These are phyloP conservation scores for Phaeophleospora eucalypticola DNA, from an alignment of 2,329 filamentous ascomycete genomes.

Conservation along the genomic window DNA sequence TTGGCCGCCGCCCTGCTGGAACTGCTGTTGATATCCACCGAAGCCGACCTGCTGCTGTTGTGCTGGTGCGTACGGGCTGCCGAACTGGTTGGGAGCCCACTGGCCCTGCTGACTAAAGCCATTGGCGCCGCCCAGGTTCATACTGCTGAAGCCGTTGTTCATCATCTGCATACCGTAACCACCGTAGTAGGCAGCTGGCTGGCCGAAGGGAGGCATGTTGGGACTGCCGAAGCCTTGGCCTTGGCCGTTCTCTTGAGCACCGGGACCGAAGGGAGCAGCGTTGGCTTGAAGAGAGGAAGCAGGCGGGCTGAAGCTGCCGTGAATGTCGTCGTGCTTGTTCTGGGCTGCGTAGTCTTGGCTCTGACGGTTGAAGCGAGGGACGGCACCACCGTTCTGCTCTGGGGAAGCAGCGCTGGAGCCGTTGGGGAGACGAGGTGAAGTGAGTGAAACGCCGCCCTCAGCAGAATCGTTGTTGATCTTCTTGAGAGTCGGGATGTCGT, in stretches of 20 bases:
- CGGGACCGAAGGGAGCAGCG: constrained; percentile 72
- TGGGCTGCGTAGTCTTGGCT: constrained; percentile 64
- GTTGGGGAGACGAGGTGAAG: constrained; percentile 25
- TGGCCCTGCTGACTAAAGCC: constrained; percentile 40
- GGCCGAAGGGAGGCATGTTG: constrained; percentile 28
- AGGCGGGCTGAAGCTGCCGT: constrained; percentile 54
- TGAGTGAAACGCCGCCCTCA: constrained; percentile 36
- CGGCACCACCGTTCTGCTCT: constrained; percentile 58
- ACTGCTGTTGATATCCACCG: constrained; percentile 49
- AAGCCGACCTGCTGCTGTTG: constrained; percentile 49
- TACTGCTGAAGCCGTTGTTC: constrained; percentile 63
- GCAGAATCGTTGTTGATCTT: constrained; percentile 48
- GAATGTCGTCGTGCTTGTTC: constrained; percentile 45
- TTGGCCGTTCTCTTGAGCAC: constrained; percentile 36
- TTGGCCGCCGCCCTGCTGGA: constrained; percentile 45
- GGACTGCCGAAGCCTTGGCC: constrained; percentile 23
- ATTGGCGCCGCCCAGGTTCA: constrained; percentile 49
- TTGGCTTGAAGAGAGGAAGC: constrained; percentile 74
- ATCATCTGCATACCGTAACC: constrained; percentile 60
- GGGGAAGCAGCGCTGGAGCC: constrained; percentile 39
- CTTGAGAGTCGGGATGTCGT: constrained; percentile 83
- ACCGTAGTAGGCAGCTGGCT: constrained; percentile 40
- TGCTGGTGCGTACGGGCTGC: constrained; percentile 16
- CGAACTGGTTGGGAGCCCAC: constrained; percentile 21
- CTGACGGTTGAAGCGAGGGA: constrained; percentile 69